Evolutionary conservation across 2,329 filamentous ascomycete species (phyloP).

Genomic region (Sarocladiaceae sp.): DNA sequence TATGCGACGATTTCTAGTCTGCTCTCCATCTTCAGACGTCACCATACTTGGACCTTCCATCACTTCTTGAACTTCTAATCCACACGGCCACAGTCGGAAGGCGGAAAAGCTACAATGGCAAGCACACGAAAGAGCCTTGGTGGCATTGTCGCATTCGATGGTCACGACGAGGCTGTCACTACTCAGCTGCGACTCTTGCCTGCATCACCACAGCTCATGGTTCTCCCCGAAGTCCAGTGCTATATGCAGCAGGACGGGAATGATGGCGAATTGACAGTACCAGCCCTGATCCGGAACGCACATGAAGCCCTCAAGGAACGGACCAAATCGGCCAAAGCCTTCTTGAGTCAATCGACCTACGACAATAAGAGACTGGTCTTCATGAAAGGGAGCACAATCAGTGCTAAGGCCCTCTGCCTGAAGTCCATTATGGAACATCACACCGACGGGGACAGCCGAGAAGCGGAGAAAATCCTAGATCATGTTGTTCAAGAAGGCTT

Average conservation of each 20-base stretch:
- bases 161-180: constrained; percentile 45
- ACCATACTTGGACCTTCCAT: neutral
- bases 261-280: constrained; percentile 15
- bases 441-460: constrained; percentile 40
- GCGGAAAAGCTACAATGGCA: constrained; percentile 17
- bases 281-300: constrained; percentile 36
- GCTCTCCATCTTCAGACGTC: neutral
- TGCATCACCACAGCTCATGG: constrained; percentile 49
- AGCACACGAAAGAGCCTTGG: constrained; percentile 22
- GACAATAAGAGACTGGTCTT: constrained; percentile 51
- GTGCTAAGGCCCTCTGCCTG: constrained; percentile 49
- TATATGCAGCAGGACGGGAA: constrained; percentile 29
- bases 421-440: constrained; percentile 45
- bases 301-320: constrained; percentile 44
- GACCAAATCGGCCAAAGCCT: constrained; percentile 41
- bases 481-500: constrained; percentile 44
- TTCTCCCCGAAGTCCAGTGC: constrained; percentile 45
- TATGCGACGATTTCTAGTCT: neutral
- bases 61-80: neutral
- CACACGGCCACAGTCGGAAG: neutral
- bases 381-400: constrained; percentile 51
- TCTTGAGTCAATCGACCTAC: constrained; percentile 40
- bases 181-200: constrained; percentile 57
- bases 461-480: constrained; percentile 46
- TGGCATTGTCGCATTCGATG: constrained; percentile 55